Evolutionary conservation across 2,329 filamentous ascomycete genomes (phyloP).

Genomic region (Penicillium sclerotigenum): DNA sequence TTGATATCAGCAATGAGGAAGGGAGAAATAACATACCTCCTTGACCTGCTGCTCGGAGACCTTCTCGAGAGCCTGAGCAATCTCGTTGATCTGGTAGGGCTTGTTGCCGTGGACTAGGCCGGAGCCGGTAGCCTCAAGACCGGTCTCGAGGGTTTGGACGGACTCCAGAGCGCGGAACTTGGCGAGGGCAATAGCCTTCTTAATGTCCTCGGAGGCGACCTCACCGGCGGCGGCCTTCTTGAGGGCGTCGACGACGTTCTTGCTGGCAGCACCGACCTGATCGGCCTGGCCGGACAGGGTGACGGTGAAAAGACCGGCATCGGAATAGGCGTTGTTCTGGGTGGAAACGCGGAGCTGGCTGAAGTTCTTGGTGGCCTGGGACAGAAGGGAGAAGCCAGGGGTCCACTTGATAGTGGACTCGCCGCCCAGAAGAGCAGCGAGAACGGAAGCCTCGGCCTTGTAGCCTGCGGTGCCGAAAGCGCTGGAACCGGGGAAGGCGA

Average conservation of each 20-base stretch:
- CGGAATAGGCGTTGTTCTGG: constrained; percentile 82
- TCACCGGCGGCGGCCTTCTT: constrained; percentile 75
- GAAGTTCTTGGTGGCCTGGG: constrained; percentile 69
- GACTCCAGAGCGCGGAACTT: constrained; percentile 88
- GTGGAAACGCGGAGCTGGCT: constrained; percentile 68
- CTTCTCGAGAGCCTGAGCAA: constrained; percentile 72
- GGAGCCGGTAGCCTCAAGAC: constrained; percentile 78
- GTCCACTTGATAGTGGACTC: constrained; percentile 94
- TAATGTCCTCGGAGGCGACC: constrained; percentile 77
- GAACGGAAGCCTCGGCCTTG: constrained; percentile 86
- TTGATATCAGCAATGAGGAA: not conserved
- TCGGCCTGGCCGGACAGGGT: constrained; percentile 72
- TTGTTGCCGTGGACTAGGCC: constrained; percentile 78
- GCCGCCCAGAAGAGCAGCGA: constrained; percentile 85
- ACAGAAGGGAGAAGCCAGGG: constrained; percentile 83
- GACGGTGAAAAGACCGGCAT: constrained; percentile 85
- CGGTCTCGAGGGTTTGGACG: constrained; percentile 72
- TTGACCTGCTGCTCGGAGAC: constrained; percentile 84
- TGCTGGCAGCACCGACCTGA: constrained; percentile 70
- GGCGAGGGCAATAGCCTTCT: constrained; percentile 87
- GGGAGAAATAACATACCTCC: constrained; percentile 59
- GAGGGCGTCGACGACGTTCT: constrained; percentile 74
- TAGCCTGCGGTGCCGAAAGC: constrained; percentile 66
- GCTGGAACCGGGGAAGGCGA: constrained; percentile 90
- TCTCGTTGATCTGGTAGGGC: constrained; percentile 77